Conservation (phyloP, 2,329 filamentous ascomycete genomes). For the Nothophaeocryptopus gaeumannii region DNA sequence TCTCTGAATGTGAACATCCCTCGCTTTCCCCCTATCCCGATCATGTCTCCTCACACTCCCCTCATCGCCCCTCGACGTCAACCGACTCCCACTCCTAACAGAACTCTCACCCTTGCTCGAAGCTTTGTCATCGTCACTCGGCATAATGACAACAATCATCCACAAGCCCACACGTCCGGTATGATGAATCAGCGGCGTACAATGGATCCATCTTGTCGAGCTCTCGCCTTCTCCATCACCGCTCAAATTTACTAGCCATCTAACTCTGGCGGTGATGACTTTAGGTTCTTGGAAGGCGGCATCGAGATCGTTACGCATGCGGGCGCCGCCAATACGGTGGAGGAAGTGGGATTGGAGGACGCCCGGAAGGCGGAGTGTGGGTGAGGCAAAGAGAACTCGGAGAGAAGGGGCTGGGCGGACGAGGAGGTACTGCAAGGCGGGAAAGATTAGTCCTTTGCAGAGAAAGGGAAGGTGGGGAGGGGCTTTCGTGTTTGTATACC, state of each 20-base stretch:
- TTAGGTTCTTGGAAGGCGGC: slow-evolving; percentile 8
- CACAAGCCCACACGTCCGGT: slow-evolving; percentile 67
- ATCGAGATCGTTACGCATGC: slow-evolving; percentile 11
- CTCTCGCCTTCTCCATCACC: slow-evolving; percentile 8
- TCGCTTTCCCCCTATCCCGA: too few relatives aligned
- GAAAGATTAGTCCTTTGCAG: background rate
- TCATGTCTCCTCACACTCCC: too few relatives aligned
- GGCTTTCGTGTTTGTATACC: slow-evolving; percentile 7
- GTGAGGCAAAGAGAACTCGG: slow-evolving; percentile 11
- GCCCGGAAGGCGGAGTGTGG: slow-evolving; percentile 5
- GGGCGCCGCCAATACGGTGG: slow-evolving; percentile 6
- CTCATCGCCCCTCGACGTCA: too few relatives aligned
- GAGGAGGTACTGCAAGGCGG: slow-evolving; percentile 3
- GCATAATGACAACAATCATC: slow-evolving; percentile 66
- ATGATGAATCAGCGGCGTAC: slow-evolving; percentile 12
- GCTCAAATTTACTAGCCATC: slow-evolving; percentile 1
- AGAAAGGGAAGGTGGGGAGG: background rate
- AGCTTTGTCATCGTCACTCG: background rate
- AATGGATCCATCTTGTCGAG: slow-evolving; percentile 8
- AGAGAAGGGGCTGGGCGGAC: slow-evolving; percentile 10
- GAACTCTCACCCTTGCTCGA: background rate
- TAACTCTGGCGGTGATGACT: slow-evolving; percentile 9
- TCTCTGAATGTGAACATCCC: too few relatives aligned
- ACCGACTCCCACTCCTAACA: background rate
- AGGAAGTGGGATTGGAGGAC: slow-evolving; percentile 9